Evolutionary conservation across 345 rosid species (phyloP).

Genomic region (Laguncularia racemosa): DNA sequence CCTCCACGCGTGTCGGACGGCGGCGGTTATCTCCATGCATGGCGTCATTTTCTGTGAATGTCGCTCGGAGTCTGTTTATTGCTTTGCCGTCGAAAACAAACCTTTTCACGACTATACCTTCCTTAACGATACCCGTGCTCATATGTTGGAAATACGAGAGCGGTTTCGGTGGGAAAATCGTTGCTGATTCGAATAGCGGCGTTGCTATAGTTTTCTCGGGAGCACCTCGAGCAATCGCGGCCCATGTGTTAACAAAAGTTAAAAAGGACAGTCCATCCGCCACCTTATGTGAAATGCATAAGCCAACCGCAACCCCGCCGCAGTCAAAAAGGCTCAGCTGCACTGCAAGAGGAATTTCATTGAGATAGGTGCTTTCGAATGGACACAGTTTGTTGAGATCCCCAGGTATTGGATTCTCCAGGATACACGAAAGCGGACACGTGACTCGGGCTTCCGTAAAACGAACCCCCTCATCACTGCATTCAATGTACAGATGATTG

Average conservation of each 20-base stretch:
- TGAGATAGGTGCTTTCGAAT: background rate
- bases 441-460: conserved; percentile 11
- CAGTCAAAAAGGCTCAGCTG: conserved; percentile 22
- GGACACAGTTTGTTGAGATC: conserved; percentile 10
- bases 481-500: conserved; percentile 10
- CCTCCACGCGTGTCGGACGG: conserved; percentile 20
- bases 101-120: conserved; percentile 7
- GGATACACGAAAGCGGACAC: conserved; percentile 10
- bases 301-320: conserved; percentile 13
- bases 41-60: background rate
- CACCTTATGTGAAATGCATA: conserved; percentile 15
- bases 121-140: conserved; percentile 10
- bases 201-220: background rate
- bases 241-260: conserved; percentile 14
- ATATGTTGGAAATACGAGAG: background rate
- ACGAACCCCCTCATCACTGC: conserved; percentile 23
- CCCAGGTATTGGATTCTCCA: conserved; percentile 5
- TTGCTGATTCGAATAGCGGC: conserved; percentile 4
- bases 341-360: conserved; percentile 2
- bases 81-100: conserved; percentile 4
- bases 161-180: conserved; percentile 8
- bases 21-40: background rate
- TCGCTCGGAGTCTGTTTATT: conserved; percentile 3
- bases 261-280: conserved; percentile 13
- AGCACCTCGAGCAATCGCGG: conserved; percentile 3